Base-by-base conservation (phyloP, 2,329 filamentous ascomycete genomes). In the Eutypella sp. region DNA sequence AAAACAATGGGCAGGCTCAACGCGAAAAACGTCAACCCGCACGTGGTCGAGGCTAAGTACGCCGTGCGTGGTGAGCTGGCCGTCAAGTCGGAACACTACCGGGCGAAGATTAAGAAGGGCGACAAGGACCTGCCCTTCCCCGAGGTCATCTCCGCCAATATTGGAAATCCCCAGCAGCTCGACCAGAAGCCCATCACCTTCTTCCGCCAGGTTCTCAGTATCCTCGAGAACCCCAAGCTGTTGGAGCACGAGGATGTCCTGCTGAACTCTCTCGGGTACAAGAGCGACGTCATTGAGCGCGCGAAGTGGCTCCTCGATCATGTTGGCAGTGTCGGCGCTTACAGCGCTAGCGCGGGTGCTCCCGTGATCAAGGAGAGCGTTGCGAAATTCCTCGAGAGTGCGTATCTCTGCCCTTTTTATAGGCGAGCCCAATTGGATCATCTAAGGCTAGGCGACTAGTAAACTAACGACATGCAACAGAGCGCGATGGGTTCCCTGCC, bases 141-240 rank as follows among this genome's bases (percentile, higher is more conserved):
- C 59, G 79, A 89, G 49, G 85, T 99, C 68, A 92, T 99, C 72
- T 91, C 88, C 52, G 93, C 93, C 70, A 99, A 99, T 73, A 99
- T 99, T 63, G 93, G 93, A 64, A 99, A 99, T 75, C 93, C 93
- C 4, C 93, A 99, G 71, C 93, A 99, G 72, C 82, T 99, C 52
- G 93, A 96, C 72, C 93, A 99, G 78, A 95, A 97, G 77, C 93
- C 93, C 61, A 92, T 99, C 61, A 99, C 93, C 57, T 99, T 96
- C 78, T 96, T 99, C 82, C 85, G 93, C 58, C 92, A 99, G 73
- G 93, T 99, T 23, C 79, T 93, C 61, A 95, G 89, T 70, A 69
- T 99, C 51, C 71, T 97, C 48, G 93, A 99, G 76, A 91, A 97
- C 74, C 93, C 93, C 1, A 67, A 75, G 47, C 75, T 99, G 27